These are phyloP conservation scores for Curvularia sp. DNA, from an alignment of 2,329 filamentous ascomycete species.

Conservation along the genomic window DNA sequence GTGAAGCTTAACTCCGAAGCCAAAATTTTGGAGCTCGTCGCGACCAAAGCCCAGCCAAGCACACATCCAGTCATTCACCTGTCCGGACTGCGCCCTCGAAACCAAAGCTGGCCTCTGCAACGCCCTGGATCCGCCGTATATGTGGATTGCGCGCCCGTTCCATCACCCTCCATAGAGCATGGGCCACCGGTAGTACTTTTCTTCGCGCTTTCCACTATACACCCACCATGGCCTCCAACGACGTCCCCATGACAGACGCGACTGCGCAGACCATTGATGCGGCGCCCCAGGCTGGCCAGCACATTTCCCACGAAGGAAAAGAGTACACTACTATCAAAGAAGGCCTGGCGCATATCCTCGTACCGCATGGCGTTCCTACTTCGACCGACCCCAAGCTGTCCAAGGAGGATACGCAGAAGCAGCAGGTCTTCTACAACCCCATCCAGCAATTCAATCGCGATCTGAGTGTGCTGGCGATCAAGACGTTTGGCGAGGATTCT, in stretches of 20 bases:
- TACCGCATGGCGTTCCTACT: conserved; percentile 61
- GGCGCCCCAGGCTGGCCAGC: conserved; percentile 40
- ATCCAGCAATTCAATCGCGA: conserved; percentile 99
- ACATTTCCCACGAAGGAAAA: conserved; percentile 56
- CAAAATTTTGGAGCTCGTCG: conserved; percentile 36
- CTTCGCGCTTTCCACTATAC: conserved; percentile 29
- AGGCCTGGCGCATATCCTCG: conserved; percentile 71
- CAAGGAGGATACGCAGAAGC: conserved; percentile 63
- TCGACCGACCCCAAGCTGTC: conserved; percentile 57
- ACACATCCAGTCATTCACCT: neutral
- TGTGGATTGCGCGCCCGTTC: conserved; percentile 32
- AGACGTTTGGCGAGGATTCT: conserved; percentile 78
- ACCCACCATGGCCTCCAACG: conserved; percentile 26
- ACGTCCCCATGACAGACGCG: conserved; percentile 22
- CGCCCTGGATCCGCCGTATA: conserved; percentile 22
- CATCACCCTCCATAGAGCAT: conserved; percentile 26
- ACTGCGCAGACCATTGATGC: conserved; percentile 35
- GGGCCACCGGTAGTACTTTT: conserved; percentile 36
- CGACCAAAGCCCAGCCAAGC: conserved; percentile 14
- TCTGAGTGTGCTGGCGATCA: conserved; percentile 89
- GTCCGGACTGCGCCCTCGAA: conserved; percentile 11
- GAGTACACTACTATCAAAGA: conserved; percentile 69
- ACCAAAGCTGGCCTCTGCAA: conserved; percentile 33
- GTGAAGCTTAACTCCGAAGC: conserved; percentile 38
- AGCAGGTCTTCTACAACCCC: conserved; percentile 95